Conservation (phyloP, 768 basidiomycete species). For the Mycena galericulata region DNA sequence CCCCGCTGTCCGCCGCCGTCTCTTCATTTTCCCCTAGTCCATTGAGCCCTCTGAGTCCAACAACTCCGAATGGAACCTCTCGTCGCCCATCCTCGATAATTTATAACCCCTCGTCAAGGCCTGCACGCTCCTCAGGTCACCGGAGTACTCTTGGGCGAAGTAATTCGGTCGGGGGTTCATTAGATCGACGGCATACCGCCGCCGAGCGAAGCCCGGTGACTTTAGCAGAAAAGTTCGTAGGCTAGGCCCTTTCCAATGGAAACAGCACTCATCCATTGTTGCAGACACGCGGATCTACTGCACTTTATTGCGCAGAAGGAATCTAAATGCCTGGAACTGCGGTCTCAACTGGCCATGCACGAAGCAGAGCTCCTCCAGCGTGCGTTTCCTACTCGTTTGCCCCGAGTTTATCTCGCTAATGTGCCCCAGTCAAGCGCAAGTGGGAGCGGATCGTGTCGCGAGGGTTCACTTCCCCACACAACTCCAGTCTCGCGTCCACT, state of each 20-base stretch:
- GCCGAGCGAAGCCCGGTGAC: slow-evolving; percentile 52
- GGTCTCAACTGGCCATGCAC: slow-evolving; percentile 76
- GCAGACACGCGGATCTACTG: slow-evolving; percentile 83
- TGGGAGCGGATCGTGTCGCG: slow-evolving; percentile 86
- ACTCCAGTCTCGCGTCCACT: slow-evolving; percentile 34
- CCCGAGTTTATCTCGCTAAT: background rate
- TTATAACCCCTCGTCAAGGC: slow-evolving; percentile 50
- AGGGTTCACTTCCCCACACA: slow-evolving; percentile 56
- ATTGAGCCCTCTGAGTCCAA: slow-evolving; percentile 28
- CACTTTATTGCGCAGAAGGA: slow-evolving; percentile 91
- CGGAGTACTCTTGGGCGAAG: slow-evolving; percentile 37
- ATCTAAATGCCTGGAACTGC: slow-evolving; percentile 83
- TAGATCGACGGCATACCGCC: slow-evolving; percentile 12
- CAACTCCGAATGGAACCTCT: slow-evolving; percentile 28
- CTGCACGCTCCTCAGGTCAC: slow-evolving; percentile 28
- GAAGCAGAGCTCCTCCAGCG: slow-evolving; percentile 79
- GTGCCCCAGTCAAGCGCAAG: slow-evolving; percentile 74
- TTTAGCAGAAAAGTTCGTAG: slow-evolving; percentile 76
- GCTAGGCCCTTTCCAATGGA: background rate
- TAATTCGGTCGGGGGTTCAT: slow-evolving; percentile 35
- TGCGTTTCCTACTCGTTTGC: slow-evolving; percentile 44
- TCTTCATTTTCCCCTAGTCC: slow-evolving; percentile 34
- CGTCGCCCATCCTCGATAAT: slow-evolving; percentile 68
- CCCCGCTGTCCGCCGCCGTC: slow-evolving; percentile 32
- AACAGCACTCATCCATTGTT: background rate